These are phyloP conservation scores for Fusarium lateritium DNA, from an alignment of 2,329 filamentous ascomycete species.

Conservation along the genomic window DNA sequence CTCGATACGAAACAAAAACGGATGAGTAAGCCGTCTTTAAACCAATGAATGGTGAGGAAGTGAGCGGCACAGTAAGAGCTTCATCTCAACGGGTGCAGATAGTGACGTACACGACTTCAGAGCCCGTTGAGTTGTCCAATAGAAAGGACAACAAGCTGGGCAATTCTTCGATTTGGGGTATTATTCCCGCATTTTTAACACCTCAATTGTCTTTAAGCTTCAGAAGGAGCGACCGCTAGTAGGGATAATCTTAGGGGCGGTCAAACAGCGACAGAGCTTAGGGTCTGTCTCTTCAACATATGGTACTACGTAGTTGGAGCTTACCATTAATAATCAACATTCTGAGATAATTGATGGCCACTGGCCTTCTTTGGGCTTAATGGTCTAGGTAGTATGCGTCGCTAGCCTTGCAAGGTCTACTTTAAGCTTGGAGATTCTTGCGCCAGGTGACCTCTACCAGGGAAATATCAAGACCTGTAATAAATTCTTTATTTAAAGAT, in stretches of 20 bases:
- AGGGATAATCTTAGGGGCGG: background rate
- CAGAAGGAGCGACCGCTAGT: background rate
- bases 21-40: background rate
- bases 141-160: background rate
- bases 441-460: no score
- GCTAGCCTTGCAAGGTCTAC: no score
- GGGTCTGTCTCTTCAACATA: no score
- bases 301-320: no score
- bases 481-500: no score
- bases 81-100: background rate
- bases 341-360: no score
- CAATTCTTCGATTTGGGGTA: background rate
- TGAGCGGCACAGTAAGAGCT: background rate
- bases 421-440: no score
- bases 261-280: no score
- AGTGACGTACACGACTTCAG: conserved; percentile 19
- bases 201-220: background rate
- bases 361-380: no score
- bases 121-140: background rate
- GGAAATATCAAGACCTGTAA: no score
- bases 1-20: background rate
- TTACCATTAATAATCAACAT: no score
- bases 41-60: background rate
- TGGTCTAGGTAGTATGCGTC: no score
- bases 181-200: background rate